These are phyloP conservation scores for Syncephalastrum racemosum DNA, from an alignment of 371 early-diverging fungal species.

Conservation along the genomic window DNA sequence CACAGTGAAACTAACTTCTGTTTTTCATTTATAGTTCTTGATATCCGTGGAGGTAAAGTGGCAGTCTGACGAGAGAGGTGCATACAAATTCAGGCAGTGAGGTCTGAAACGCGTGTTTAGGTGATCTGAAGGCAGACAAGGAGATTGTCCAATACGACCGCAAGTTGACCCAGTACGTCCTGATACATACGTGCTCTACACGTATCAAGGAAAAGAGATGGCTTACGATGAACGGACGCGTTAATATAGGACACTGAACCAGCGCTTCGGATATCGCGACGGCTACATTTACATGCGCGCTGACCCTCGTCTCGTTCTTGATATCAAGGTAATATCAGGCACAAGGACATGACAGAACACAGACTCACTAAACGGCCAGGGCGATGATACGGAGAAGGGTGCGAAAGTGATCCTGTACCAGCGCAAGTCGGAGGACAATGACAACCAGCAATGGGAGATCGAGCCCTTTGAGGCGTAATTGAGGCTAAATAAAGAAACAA, in stretches of 20 bases:
- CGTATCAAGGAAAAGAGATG: neutral
- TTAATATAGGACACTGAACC: slow-evolving; percentile 39
- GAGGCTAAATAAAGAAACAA: no score
- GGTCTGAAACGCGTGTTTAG: slow-evolving; percentile 11
- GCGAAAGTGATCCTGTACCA: slow-evolving; percentile 16
- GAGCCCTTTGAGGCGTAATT: slow-evolving; percentile 14
- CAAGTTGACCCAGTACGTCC: slow-evolving; percentile 39
- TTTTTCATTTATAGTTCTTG: slow-evolving; percentile 25
- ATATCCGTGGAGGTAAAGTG: slow-evolving; percentile 38
- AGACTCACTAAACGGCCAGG: slow-evolving; percentile 2
- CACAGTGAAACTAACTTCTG: neutral
- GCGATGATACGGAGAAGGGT: slow-evolving; percentile 8
- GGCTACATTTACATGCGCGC: slow-evolving; percentile 40
- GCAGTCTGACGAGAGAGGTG: neutral
- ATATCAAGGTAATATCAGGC: slow-evolving; percentile 24
- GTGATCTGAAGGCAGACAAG: slow-evolving; percentile 31
- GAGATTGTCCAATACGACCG: slow-evolving; percentile 37
- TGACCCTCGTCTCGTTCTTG: slow-evolving; percentile 44
- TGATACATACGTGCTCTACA: neutral
- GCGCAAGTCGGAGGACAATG: slow-evolving; percentile 11
- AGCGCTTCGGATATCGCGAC: slow-evolving; percentile 44
- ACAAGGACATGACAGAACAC: neutral
- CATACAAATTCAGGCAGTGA: neutral
- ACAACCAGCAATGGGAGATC: slow-evolving; percentile 17
- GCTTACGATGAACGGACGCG: slow-evolving; percentile 3